Base-by-base conservation (phyloP, 2,329 filamentous ascomycete species). In the Trichoderma sp. region DNA sequence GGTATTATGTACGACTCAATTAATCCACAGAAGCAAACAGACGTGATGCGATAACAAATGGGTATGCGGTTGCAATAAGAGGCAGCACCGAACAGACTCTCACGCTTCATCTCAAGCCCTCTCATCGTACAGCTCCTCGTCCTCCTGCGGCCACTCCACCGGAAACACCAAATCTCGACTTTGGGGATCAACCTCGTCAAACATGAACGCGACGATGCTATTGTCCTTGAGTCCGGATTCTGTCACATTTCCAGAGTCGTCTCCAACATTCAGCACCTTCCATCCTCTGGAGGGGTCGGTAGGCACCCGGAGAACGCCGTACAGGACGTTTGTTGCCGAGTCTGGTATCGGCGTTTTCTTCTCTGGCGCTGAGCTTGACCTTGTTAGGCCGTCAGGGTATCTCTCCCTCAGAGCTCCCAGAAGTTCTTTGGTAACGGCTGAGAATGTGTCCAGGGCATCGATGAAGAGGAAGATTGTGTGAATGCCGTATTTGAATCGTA, bases 401-500 rank as follows among this genome's bases (percentile, higher is more conserved):
- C 87, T 81, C 56, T 89, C 87, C 33, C 76, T 81, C 6, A 94
- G 80, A 13, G 88, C 81, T 0, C 82, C 79, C 21, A 92, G 79
- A 2, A 94, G 85, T 24, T 88, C 84, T 21, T 82, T 74, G 68
- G 88, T 88, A 70, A 92, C 81, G 1, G 82, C 79, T 19, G 83
- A 79, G 75, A 93, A 87, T 13, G 88, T 79, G 49, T 85, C 84
- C 16, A 85, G 80, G 5, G 88, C 81, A 49, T 88, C 85, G 57
- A 91, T 84, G 71, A 91, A 89, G 69, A 94, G 83, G 74, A 92
- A 87, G 72, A 93, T 83, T 4, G 91, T 94, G 74, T 89, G 87
- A 69, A 88, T 87, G 76, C 91, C 89, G 77, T 91, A 86, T 79
- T 93, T 93, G 81, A 94, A 89, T 70, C 89, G 86, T 68, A 94